Evolutionary conservation across 352 stramenopile species (phyloP), one percentile per base, ranked within the genome.

Genomic region (Globisporangium uncinulatum): DNA sequence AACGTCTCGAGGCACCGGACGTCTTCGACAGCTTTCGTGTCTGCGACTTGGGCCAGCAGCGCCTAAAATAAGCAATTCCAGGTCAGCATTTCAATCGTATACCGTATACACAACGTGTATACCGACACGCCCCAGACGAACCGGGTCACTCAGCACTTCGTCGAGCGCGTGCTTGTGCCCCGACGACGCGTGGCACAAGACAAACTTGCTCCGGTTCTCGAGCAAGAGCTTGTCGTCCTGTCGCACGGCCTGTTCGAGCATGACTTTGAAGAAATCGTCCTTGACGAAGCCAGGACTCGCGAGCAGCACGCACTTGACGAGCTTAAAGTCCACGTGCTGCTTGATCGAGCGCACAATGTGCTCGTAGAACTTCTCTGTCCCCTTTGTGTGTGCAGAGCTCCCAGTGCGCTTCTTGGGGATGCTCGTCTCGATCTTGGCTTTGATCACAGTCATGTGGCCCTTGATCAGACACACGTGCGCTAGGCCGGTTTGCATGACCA

Each of bases 401-500:
- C 95, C 96, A 4, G 95, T 93, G 53, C 96, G 81, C 75, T 99
- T 99, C 67, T 98, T 98, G 0, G 96, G 96, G 63, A 99, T 97
- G 66, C 88, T 98, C 14, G 80, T 93, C 66, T 99, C 96, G 67
- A 99, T 96, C 58, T 97, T 91, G 39, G 89, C 87, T 42, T 92
- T 87, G 63, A 96, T 92, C 41, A 99, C 82, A 21, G 96, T 99
- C 72, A 99, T 95, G 54, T 97, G 83, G 10, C 91, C 93, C 51
- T 96, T 98, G 37, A 99, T 96, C n/a, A 99, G 74, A 71, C 96
- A 99, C 32, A 99, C 66, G 69, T 99, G 94, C 24, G 95, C 96
- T 14, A 99, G 71, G 6, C 96, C 97, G 3, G 81, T 76, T 69
- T 97, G 85, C 95, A 99, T 98, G 3, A 99, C 95, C 43, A 99